These are phyloP conservation scores for Entamoeba moshkovskii DNA, from an alignment of 208 protist genomes.

Conservation along the genomic window DNA sequence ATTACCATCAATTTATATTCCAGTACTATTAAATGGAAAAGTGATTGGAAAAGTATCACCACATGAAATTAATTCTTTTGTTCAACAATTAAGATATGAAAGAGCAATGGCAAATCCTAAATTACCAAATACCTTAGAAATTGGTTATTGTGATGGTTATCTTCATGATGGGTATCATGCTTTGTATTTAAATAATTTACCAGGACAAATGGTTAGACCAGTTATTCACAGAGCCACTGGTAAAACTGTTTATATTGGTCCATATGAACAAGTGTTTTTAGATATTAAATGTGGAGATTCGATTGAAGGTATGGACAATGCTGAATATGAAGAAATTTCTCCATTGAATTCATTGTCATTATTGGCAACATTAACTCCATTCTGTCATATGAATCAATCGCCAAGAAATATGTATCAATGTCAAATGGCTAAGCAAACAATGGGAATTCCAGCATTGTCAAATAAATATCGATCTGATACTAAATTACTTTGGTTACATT, in stretches of 20 bases:
- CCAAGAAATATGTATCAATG: conserved; percentile 99
- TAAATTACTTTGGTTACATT: conserved; percentile 88
- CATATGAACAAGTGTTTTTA: conserved; percentile 89
- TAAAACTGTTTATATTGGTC: conserved; percentile 61
- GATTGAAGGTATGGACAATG: conserved; percentile 57
- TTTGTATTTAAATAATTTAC: conserved; percentile 66
- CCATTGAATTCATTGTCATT: conserved; percentile 80
- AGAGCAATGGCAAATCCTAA: background rate
- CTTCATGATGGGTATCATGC: conserved; percentile 29
- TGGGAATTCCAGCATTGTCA: conserved; percentile 78
- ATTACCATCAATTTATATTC: background rate
- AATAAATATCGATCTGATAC: conserved; percentile 79
- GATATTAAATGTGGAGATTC: conserved; percentile 71
- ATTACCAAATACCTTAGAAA: background rate
- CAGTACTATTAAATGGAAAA: background rate
- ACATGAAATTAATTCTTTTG: background rate
- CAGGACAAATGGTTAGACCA: conserved; percentile 75
- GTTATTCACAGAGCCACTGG: conserved; percentile 50
- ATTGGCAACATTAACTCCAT: conserved; percentile 88
- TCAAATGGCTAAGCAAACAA: conserved; percentile 96
- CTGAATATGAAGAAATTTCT: conserved; percentile 75
- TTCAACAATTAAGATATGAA: background rate
- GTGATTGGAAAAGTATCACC: background rate
- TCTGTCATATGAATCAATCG: conserved; percentile 91
- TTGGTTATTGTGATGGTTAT: background rate